phyloP scores from a whole-genome alignment of 768 basidiomycete species.

The Termitomyces sp. region DNA sequence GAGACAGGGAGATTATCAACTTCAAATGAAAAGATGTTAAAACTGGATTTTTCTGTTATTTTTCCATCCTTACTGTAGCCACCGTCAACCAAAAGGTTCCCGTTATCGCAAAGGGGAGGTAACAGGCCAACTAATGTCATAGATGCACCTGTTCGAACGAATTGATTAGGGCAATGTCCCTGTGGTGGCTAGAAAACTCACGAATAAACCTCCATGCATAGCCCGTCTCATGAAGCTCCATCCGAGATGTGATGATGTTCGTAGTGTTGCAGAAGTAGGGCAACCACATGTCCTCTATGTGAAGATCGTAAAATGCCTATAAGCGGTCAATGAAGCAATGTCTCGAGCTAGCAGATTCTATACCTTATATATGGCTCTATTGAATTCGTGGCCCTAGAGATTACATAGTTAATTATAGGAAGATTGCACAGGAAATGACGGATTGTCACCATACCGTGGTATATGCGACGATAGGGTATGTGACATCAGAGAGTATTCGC shows the following conservation, averaged over 20 bases:
- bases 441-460: constrained; percentile 52
- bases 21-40: constrained; percentile 23
- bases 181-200: constrained; percentile 25
- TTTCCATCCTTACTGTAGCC: constrained; percentile 64
- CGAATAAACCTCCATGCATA: constrained; percentile 97
- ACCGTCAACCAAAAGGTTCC: constrained; percentile 87
- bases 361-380: constrained; percentile 91
- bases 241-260: constrained; percentile 91
- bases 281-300: constrained; percentile 98
- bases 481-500: constrained; percentile 91
- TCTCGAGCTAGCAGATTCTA: not conserved
- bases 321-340: not conserved
- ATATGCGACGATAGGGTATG: constrained; percentile 89
- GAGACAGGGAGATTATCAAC: constrained; percentile 91
- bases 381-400: constrained; percentile 85
- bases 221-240: constrained; percentile 98
- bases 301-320: constrained; percentile 88
- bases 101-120: constrained; percentile 93
- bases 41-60: not conserved
- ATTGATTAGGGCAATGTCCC: not conserved
- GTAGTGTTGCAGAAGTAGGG: constrained; percentile 98
- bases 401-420: constrained; percentile 8
- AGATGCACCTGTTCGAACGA: constrained; percentile 64
- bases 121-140: constrained; percentile 96
- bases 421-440: not conserved